Conservation (phyloP, 129 eudicot species). For the Sambucus nigra region DNA sequence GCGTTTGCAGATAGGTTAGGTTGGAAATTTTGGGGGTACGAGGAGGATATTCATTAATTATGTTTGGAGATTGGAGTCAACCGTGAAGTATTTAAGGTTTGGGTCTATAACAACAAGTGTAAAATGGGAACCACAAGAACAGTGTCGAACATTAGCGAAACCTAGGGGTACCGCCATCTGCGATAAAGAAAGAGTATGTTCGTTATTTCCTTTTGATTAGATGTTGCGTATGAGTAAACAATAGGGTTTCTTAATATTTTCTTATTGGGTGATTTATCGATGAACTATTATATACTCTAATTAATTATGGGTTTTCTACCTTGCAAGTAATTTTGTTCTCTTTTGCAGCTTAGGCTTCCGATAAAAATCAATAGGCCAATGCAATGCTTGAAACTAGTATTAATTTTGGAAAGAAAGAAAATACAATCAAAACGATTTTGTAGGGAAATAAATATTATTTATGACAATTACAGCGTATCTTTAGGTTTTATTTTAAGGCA, state of each 20-base stretch:
- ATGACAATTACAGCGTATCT: too few relatives aligned
- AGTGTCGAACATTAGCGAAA: background rate
- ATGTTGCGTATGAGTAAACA: background rate
- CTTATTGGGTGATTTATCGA: background rate
- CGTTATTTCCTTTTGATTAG: too few relatives aligned
- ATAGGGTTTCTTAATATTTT: background rate
- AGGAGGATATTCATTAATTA: background rate
- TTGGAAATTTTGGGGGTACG: background rate
- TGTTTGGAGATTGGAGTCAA: background rate
- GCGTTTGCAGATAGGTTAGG: background rate
- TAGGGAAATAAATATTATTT: too few relatives aligned
- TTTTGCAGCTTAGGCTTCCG: background rate
- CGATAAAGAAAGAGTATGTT: too few relatives aligned
- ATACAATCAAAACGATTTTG: too few relatives aligned
- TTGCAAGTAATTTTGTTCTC: background rate
- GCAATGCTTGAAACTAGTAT: background rate
- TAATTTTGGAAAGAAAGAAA: background rate
- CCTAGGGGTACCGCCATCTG: background rate
- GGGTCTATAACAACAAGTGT: background rate
- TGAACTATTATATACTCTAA: background rate
- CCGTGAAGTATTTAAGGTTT: background rate
- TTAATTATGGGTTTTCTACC: background rate
- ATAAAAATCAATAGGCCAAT: slow-evolving; percentile 5
- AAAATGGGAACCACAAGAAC: background rate
- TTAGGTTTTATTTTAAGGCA: too few relatives aligned